A percentile compares a stretch with the other conserved stretches of the same genome.
phyloP scores from a whole-genome alignment of 169 alveolate genomes.

The Plasmodium vinckei region DNA sequence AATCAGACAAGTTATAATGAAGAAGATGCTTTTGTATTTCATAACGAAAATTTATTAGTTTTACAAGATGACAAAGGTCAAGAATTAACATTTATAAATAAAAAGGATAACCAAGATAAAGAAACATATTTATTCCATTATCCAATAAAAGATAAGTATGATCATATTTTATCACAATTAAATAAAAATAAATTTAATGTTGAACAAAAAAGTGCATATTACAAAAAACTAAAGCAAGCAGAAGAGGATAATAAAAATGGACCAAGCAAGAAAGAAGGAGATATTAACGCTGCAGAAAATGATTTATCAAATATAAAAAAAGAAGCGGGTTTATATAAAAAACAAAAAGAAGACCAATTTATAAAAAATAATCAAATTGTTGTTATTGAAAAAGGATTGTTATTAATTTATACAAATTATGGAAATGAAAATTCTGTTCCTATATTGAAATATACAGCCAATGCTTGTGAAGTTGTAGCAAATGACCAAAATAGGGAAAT shows the following conservation, averaged over 20 bases:
- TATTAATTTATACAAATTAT: conserved; percentile 78
- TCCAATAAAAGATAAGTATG: conserved; percentile 62
- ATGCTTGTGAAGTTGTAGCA: conserved; percentile 78
- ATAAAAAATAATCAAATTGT: conserved; percentile 79
- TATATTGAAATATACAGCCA: conserved; percentile 76
- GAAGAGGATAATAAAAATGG: conserved; percentile 1
- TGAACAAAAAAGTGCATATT: conserved; percentile 14
- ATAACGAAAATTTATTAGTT: conserved; percentile 10
- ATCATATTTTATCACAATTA: conserved; percentile 36
- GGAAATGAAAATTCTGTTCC: conserved; percentile 80
- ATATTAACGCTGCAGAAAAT: not conserved
- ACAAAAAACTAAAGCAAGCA: conserved; percentile 12
- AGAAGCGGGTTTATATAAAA: conserved; percentile 11
- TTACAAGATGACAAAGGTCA: conserved; percentile 39
- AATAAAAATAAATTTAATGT: conserved; percentile 45
- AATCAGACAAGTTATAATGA: conserved; percentile 33
- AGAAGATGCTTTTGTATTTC: conserved; percentile 42
- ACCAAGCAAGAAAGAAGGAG: not conserved
- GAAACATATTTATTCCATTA: conserved; percentile 59
- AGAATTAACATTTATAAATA: conserved; percentile 71
- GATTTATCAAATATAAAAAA: conserved; percentile 7
- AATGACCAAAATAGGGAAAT: conserved; percentile 78
- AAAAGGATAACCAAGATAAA: conserved; percentile 16
- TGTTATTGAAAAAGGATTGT: conserved; percentile 79
- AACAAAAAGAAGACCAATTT: conserved; percentile 28